Evolutionary conservation across 352 stramenopile genomes (phyloP), one percentile per base, ranked within the genome.

Genomic region (Globisporangium cylindrosporum): DNA sequence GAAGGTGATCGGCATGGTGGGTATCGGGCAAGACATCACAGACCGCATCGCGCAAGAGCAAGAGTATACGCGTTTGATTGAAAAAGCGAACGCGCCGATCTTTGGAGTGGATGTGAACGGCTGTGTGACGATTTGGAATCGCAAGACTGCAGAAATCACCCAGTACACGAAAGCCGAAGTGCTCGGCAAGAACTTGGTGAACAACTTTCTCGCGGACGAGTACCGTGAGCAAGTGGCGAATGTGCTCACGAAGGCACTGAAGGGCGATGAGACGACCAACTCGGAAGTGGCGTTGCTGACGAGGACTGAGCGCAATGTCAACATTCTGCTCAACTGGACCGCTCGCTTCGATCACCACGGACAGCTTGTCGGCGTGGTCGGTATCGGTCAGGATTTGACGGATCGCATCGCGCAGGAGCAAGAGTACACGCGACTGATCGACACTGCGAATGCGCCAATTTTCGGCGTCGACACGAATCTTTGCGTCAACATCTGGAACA

Each of bases 401-500:
- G 88, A 95, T 57, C 81, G 84, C 22, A 94, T 94, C 65, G 88
- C 86, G 0, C 89, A 96, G 63, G 86, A 96, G 59, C 79, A 95
- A 69, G 89, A 96, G 70, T 96, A 96, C 64, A 89, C 85, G 3
- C 86, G 89, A 12, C 63, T 97, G n/a, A 96, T 98, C 64, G 92
- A 98, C 58, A 97, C 84, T 34, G 90, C 92, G 0, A 97, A 98
- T 62, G 87, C 89, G 14, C 89, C 91, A 4, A 97, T 97, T 58
- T 97, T 98, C 70, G 92, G 90, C 55, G 88, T 97, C n/a, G 90
- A 98, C 73, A 75, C 76, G 0, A 83, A 94, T 49, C 75, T 95
- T 5, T 92, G 87, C 53, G 91, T 97, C 14, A 97, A 97, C 66
- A 96, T 96, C 68, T 96, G 92, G 92, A 97, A 98, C 76, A 87